Evolutionary conservation across 371 early-diverging fungal species (phyloP), one percentile per base, ranked within the genome.

Genomic region (Basidiobolus heterosporus): DNA sequence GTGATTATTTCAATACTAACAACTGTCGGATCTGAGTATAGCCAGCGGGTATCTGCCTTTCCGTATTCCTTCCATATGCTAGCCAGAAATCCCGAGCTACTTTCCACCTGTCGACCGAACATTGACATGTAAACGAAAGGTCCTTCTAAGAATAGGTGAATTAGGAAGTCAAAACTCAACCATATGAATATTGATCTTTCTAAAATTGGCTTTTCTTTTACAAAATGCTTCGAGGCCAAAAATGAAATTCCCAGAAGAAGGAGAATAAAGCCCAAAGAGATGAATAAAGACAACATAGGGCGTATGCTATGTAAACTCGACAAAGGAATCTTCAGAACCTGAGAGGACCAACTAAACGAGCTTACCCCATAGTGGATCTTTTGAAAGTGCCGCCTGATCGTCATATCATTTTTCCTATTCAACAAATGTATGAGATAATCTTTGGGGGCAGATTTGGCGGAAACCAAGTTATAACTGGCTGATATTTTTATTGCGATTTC

Each of bases 21-120:
- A 38, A 62, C 50, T 2, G 59, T 59, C 1, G 57, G 53, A 37
- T 59, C 63, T 14, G 59, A 51, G 15, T 49, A 41, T 19, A 55
- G 49, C 63, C 63, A 62, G 22, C 63, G 57, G 18, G 46, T 45
- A 45, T 62, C 63, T 9, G 63, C 63, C 44, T 59, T 54, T 2
- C 60, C 63, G 49, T 62, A 62, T 38, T 62, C 63, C 50, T 57
- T 55, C 63, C 63, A 59, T 59, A 43, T 4, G 15, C 46, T 44
- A n/a, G 55, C 63, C 41, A 62, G 53, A 24, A 48, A 43, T 2
- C 56, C 54, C 14, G 45, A 36, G 24, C 58, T 54, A 7, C 44
- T 44, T 23, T 49, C 50, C 7, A 61, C 56, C 0, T 55, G 53
- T 22, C 60, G 50, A 17, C 58, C 58, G 40, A 57, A 48, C 11